Conservation (phyloP, 371 early-diverging fungal species). For the Mortierella sp. region DNA sequence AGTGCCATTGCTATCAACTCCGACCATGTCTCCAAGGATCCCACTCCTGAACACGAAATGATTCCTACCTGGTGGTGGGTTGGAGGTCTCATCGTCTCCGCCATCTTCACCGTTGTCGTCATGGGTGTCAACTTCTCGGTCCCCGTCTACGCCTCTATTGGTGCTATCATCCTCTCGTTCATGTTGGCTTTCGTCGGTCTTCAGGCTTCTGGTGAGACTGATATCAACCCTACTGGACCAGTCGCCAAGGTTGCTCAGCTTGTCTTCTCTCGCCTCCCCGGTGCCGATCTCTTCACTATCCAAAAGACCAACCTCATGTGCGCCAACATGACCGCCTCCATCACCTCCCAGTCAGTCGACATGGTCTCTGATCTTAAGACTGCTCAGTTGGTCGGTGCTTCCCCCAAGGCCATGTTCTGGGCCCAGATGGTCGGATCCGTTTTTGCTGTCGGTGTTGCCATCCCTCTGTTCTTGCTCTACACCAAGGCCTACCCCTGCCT, state of each 20-base stretch:
- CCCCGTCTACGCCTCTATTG: slow-evolving; percentile 64
- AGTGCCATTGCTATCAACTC: slow-evolving; percentile 4
- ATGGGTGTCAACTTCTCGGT: slow-evolving; percentile 66
- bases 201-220: slow-evolving; percentile 71
- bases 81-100: slow-evolving; percentile 62
- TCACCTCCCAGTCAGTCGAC: slow-evolving; percentile 71
- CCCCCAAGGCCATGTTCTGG: slow-evolving; percentile 71
- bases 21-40: slow-evolving; percentile 49
- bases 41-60: slow-evolving; percentile 57
- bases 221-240: slow-evolving; percentile 73
- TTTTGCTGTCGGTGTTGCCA: slow-evolving; percentile 66
- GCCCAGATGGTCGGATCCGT: slow-evolving; percentile 71
- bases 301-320: slow-evolving; percentile 69
- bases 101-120: slow-evolving; percentile 68
- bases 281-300: slow-evolving; percentile 37
- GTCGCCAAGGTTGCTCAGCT: slow-evolving; percentile 73
- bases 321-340: slow-evolving; percentile 69
- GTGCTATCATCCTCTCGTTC: slow-evolving; percentile 73
- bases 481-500: slow-evolving; percentile 74
- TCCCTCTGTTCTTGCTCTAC: slow-evolving; percentile 70
- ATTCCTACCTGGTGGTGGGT: slow-evolving; percentile 73
- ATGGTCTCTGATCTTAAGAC: slow-evolving; percentile 77
- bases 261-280: slow-evolving; percentile 68
- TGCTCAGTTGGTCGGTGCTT: slow-evolving; percentile 67
- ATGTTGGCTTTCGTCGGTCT: slow-evolving; percentile 75